These are phyloP conservation scores for Chimonanthus praecox DNA, from an alignment of 164 flowering plant species.

Conservation along the genomic window DNA sequence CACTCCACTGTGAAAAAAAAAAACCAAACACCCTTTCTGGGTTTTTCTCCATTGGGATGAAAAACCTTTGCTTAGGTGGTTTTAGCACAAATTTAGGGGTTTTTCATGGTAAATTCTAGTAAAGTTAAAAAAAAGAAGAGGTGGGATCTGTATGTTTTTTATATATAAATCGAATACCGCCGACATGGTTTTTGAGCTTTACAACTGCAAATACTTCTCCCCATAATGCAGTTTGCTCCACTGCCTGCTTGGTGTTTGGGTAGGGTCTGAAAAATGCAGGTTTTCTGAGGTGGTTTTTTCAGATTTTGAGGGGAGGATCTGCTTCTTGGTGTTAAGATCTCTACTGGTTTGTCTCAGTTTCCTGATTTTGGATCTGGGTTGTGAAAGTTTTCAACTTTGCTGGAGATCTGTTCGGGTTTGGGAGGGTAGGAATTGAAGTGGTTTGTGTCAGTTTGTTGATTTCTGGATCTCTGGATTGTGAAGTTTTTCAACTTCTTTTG, in stretches of 20 bases:
- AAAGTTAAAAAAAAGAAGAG: constrained; percentile 20
- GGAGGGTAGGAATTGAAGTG: no score
- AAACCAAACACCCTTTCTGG: constrained; percentile 9
- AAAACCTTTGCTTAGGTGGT: neutral
- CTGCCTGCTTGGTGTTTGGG: constrained; percentile 11
- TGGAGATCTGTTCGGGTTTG: constrained; percentile 22
- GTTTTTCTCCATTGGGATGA: constrained; percentile 1
- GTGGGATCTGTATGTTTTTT: constrained; percentile 21
- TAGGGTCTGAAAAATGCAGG: no score
- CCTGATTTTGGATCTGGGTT: constrained; percentile 7
- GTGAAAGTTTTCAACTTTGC: constrained; percentile 6
- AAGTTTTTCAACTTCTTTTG: no score
- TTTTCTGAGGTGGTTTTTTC: no score
- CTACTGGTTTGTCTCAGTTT: no score
- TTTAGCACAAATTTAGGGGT: neutral
- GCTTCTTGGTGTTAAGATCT: neutral
- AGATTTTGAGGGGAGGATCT: constrained; percentile 4
- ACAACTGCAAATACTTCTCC: constrained; percentile 56
- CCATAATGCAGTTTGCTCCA: constrained; percentile 34
- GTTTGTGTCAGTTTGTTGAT: no score
- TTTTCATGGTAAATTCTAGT: constrained; percentile 14
- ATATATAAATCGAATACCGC: constrained; percentile 23
- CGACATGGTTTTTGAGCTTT: constrained; percentile 34
- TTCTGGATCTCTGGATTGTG: no score
- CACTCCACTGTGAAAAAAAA: neutral